A percentile compares a stretch with the other conserved stretches of the same genome.
phyloP scores from a whole-genome alignment of 1,284 basidiomycete species.

The Somion occarium region DNA sequence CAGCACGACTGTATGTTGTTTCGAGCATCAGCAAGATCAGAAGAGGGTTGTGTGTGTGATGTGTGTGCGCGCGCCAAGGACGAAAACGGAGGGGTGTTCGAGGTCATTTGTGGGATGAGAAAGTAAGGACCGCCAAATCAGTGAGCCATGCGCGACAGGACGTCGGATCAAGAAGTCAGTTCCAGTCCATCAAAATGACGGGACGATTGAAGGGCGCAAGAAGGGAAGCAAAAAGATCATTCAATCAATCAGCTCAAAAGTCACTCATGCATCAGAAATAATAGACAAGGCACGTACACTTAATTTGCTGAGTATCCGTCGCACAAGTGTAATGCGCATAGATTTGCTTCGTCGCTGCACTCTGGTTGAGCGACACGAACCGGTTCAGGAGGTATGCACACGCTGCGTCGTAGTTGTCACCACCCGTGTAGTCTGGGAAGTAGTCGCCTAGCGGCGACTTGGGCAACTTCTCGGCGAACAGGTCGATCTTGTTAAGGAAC shows the following conservation, averaged over 20 bases:
- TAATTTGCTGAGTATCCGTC: conserved; percentile 86
- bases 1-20: conserved; percentile 65
- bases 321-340: conserved; percentile 90
- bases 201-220: background rate
- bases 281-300: conserved; percentile 48
- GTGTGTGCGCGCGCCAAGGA: too few species aligned
- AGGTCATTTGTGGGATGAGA: too few species aligned
- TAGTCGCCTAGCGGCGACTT: conserved; percentile 84
- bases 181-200: background rate
- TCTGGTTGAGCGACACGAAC: conserved; percentile 86
- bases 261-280: background rate
- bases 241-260: conserved; percentile 16
- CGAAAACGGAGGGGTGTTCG: too few species aligned
- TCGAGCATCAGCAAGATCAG: conserved; percentile 1
- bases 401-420: conserved; percentile 82
- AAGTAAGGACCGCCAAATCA: background rate
- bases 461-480: conserved; percentile 92
- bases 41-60: conserved; percentile 4
- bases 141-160: background rate
- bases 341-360: conserved; percentile 81
- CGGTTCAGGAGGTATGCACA: conserved; percentile 84
- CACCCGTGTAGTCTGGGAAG: conserved; percentile 83
- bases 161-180: background rate
- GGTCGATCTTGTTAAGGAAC: conserved; percentile 95
- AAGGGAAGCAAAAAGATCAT: conserved; percentile 1